Conservation (phyloP, 768 basidiomycete species). For the Termitomyces sp. region DNA sequence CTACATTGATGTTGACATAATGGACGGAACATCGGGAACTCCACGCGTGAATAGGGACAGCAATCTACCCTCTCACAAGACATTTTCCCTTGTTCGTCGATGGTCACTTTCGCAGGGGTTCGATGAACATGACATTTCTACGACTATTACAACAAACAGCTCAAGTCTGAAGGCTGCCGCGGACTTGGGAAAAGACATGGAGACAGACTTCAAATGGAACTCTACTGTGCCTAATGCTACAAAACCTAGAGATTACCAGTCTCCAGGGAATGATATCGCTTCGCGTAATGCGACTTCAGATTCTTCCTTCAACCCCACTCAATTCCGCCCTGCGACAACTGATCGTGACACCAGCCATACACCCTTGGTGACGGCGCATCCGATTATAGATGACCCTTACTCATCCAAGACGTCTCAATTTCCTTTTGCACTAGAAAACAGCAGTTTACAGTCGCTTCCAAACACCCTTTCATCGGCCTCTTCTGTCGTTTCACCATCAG, state of each 20-base stretch:
- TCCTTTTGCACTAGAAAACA: neutral
- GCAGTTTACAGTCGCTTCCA: neutral
- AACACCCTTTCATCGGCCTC: neutral
- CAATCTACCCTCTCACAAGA: neutral
- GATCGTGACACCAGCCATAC: neutral
- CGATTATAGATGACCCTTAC: neutral
- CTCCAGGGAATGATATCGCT: neutral
- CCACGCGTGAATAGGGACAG: neutral
- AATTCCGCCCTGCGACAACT: neutral
- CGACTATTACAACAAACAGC: neutral
- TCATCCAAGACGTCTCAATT: neutral
- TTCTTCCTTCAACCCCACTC: neutral
- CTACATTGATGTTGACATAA: neutral
- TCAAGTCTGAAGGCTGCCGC: neutral
- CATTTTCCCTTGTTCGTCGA: neutral
- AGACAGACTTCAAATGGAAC: neutral
- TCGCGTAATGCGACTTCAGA: neutral
- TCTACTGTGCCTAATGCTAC: neutral
- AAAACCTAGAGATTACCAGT: neutral
- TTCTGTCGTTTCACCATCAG: too few species aligned
- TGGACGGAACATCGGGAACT: neutral
- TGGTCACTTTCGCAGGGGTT: neutral
- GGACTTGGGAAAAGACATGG: neutral
- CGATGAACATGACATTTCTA: neutral
- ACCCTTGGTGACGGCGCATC: neutral